These are phyloP conservation scores for Apiotrichum gracile DNA, from an alignment of 1,284 basidiomycete genomes.

Conservation along the genomic window DNA sequence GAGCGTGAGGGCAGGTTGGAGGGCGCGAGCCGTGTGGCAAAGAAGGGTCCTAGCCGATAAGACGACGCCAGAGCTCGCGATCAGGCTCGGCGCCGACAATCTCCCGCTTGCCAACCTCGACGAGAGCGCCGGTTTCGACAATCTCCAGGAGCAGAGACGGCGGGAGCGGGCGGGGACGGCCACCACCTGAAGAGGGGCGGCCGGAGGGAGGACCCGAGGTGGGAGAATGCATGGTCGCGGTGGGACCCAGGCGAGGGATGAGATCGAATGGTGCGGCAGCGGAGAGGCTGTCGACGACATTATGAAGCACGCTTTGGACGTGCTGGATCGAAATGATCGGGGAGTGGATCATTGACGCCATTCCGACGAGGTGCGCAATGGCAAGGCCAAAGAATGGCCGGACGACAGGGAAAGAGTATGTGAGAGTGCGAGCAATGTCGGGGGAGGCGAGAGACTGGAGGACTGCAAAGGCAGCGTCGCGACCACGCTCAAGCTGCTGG, in stretches of 20 bases:
- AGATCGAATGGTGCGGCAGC: conserved; percentile 26
- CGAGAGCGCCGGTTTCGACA: conserved; percentile 13
- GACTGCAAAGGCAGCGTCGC: conserved; percentile 43
- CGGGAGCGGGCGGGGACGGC: background rate
- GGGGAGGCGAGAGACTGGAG: conserved; percentile 38
- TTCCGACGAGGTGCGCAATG: conserved; percentile 30
- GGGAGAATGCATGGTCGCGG: background rate
- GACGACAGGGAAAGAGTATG: conserved; percentile 41
- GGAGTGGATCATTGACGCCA: conserved; percentile 24
- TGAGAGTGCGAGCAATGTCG: conserved; percentile 42
- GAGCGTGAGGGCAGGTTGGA: too few species aligned
- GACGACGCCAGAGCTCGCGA: conserved; percentile 17
- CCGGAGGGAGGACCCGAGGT: background rate
- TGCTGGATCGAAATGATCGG: conserved; percentile 29
- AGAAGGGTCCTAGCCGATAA: conserved; percentile 7
- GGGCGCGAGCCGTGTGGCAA: too few species aligned
- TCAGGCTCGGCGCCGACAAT: conserved; percentile 17
- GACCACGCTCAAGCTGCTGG: conserved; percentile 34
- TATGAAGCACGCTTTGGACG: conserved; percentile 31
- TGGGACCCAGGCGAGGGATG: background rate
- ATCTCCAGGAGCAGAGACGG: conserved; percentile 15
- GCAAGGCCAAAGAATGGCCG: conserved; percentile 41
- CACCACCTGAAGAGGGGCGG: background rate
- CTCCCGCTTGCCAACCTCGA: conserved; percentile 16
- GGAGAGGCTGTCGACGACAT: conserved; percentile 32